Conservation (phyloP, 352 stramenopile genomes). For the Globisporangium perplexum region DNA sequence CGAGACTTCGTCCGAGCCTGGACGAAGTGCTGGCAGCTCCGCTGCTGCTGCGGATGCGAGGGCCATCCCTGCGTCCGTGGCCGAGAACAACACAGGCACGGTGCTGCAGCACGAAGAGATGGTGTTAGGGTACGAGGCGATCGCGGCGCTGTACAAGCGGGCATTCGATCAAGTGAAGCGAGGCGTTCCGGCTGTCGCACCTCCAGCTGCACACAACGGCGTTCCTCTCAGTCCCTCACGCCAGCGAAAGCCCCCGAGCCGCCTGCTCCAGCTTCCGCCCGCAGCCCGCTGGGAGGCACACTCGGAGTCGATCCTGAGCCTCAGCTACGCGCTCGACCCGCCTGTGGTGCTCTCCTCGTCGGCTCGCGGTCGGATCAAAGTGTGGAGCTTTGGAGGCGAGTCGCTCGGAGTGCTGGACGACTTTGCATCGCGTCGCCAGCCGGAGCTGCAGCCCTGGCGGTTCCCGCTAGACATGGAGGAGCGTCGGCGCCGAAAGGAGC, state of each 20-base stretch:
- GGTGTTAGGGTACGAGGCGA: conserved; percentile 39
- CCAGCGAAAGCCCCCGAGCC: background rate
- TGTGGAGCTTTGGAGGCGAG: conserved; percentile 43
- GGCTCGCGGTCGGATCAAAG: conserved; percentile 45
- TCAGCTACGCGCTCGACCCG: conserved; percentile 32
- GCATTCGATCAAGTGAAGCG: conserved; percentile 10
- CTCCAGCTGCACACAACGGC: background rate
- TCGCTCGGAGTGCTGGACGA: conserved; percentile 51
- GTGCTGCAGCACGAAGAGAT: conserved; percentile 56
- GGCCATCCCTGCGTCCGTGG: background rate
- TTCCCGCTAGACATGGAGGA: conserved; percentile 52
- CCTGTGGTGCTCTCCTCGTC: conserved; percentile 44
- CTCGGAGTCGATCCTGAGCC: conserved; percentile 23
- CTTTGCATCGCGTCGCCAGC: conserved; percentile 51
- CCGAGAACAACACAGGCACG: conserved; percentile 4
- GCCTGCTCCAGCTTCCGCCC: background rate
- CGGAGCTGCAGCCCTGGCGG: conserved; percentile 37
- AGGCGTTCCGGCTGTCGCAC: background rate
- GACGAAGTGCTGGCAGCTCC: no score
- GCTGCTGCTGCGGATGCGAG: background rate
- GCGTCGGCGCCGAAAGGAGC: conserved; percentile 26
- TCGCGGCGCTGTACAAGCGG: conserved; percentile 43
- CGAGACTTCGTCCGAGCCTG: background rate
- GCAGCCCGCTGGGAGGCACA: conserved; percentile 39
- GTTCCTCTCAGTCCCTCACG: background rate